Evolutionary conservation across 208 protist species (phyloP), one percentile per base, ranked within the genome.

Genomic region (Trypanosoma theileri): DNA sequence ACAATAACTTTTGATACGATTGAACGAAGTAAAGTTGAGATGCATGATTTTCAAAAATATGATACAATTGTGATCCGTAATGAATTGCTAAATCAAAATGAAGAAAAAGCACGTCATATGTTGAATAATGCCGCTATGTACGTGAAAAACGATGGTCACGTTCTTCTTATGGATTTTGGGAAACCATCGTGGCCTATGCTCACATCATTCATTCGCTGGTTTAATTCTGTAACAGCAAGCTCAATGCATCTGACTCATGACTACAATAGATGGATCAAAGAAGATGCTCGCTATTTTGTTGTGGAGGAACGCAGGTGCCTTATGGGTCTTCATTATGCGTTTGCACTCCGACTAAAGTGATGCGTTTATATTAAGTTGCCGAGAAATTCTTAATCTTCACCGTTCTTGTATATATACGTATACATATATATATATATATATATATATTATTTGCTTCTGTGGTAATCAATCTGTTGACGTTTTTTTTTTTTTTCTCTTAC

Each of bases 101-200:
- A 66, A 55, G 24, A 19, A 21, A 80, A 79, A 21, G 86, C 86
- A 0, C 81, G 80, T 50, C 54, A 70, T 28, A 63, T 92, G 14
- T 81, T 94, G 14, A 84, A 92, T 61, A 75, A 71, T 17, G 85
- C 82, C 17, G 71, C 75, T 0, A 24, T 42, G 19, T 92, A 84
- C 63, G 55, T 94, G 19, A 71, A 61, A 46, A 71, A 81, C 9
- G 85, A 89, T 40, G 85, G 85, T 0, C 16, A 84, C 46, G 77
- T 91, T 31, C 74, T 94, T 22, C 77, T 94, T 10, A 89, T 94
- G 84, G 89, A 94, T 65, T 86, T 86, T 76, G 89, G 89, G 17
- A 88, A 79, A 42, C 71, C 84, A 10, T 80, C 44, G 16, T 79
- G 77, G 56, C 57, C 72, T 1, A 22, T 41, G 28, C 72, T 94